Percentiles rank a stretch among this genome's conserved stretches.
These are phyloP conservation scores for Nicotiana paniculata DNA, from an alignment of 257 asterid species.

Conservation along the genomic window DNA sequence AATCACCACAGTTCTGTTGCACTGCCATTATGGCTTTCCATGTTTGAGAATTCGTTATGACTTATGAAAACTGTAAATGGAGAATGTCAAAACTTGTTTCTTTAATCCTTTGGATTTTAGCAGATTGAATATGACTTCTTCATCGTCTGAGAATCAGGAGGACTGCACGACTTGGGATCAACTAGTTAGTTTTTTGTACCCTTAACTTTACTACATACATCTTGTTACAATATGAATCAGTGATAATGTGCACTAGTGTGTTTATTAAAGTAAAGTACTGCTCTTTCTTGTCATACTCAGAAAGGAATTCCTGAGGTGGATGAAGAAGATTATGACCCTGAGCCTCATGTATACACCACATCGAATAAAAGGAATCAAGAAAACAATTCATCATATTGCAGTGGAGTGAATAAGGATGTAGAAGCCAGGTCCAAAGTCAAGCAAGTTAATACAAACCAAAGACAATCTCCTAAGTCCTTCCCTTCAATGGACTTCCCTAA, in stretches of 20 bases:
- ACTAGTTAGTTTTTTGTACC: constrained; percentile 28
- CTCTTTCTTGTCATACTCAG: constrained; percentile 23
- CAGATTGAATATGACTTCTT: constrained; percentile 34
- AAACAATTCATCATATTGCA: constrained; percentile 21
- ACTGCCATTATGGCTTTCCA: neutral
- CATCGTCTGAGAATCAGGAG: constrained; percentile 29
- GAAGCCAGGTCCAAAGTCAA: constrained; percentile 26
- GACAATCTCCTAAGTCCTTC: constrained; percentile 35
- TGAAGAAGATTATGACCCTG: constrained; percentile 31
- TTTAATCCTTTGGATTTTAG: constrained; percentile 9
- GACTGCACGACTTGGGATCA: constrained; percentile 41
- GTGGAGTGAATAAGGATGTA: constrained; percentile 19
- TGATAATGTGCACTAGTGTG: neutral
- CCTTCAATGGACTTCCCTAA: constrained; percentile 44
- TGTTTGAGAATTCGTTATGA: neutral
- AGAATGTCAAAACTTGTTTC: neutral
- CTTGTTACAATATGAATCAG: neutral
- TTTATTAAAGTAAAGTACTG: neutral
- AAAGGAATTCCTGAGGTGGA: constrained; percentile 38
- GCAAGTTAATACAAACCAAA: constrained; percentile 18
- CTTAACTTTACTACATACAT: neutral
- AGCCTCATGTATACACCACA: constrained; percentile 5
- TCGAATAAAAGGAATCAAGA: constrained; percentile 20
- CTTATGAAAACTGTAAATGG: neutral
- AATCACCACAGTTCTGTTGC: neutral